Evolutionary conservation across 768 basidiomycete species (phyloP), one percentile per base, ranked within the genome.

Genomic region (Tephrocybe sp.): DNA sequence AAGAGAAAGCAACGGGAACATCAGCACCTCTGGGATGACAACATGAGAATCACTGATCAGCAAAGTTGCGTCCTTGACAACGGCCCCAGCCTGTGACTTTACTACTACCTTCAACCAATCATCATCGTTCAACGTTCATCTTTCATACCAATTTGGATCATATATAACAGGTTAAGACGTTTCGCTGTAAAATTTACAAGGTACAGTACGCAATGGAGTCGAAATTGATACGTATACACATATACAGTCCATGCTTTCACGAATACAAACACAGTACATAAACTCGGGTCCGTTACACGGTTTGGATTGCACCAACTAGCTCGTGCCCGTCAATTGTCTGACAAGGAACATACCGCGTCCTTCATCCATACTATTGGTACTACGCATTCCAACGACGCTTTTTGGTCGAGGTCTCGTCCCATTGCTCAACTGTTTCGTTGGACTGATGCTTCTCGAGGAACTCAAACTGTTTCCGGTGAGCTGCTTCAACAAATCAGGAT

Each of bases 341-440:
- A 91, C 86, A 49, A 91, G 69, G 65, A 80, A 86, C 85, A 90
- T 78, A 30, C 82, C 84, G 40, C 84, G 71, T 11, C 83, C 86
- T 62, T 88, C 86, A 55, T 88, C 87, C 23, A 76, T 61, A 49
- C 82, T 83, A 60, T 78, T 82, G 19, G 75, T 61, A 49, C 69
- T 76, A 57, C 87, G 73, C 66, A 85, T 80, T 12, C 86, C 87
- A 48, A 86, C 80, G 21, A 88, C 84, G 59, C 86, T 89, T 73
- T 86, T 89, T 10, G 90, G 89, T 47, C 90, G 70, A 8, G 86
- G 80, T 36, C 81, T 72, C 11, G 49, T 55, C 13, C 64, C 64
- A 41, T 56, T 69, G 29, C 75, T 77, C 43, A 84, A 50, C 56
- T 84, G 81, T 62, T 89, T 91, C 27, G 86, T 88, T 11, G 90